Conservation (phyloP, 2,329 filamentous ascomycete genomes). For the Celoporthe dispersa region DNA sequence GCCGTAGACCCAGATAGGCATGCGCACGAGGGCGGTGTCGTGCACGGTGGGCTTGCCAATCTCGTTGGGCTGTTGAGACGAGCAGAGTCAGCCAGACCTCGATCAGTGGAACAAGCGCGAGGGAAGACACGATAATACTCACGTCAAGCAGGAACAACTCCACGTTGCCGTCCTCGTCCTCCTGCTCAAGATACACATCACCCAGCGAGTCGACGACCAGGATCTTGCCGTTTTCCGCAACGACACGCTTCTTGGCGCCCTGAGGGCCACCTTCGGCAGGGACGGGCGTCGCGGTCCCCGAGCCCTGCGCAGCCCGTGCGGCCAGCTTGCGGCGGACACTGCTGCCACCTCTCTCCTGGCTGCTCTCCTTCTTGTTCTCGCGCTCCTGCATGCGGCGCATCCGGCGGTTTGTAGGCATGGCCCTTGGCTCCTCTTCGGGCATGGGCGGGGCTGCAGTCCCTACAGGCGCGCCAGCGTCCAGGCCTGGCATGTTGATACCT, state of each 20-base stretch:
- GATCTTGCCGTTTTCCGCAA: slow-evolving; percentile 94
- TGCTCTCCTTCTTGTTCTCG: slow-evolving; percentile 73
- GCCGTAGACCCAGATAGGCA: slow-evolving; percentile 75
- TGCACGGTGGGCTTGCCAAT: slow-evolving; percentile 75
- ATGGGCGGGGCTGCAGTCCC: slow-evolving; percentile 43
- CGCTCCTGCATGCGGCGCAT: slow-evolving; percentile 89
- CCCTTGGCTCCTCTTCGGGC: slow-evolving; percentile 55
- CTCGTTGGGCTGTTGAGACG: slow-evolving; percentile 67
- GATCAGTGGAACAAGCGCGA: background rate
- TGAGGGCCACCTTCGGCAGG: slow-evolving; percentile 63
- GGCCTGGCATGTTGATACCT: slow-evolving; percentile 63
- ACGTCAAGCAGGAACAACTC: slow-evolving; percentile 89
- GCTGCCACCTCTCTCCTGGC: slow-evolving; percentile 53
- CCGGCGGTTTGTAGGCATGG: slow-evolving; percentile 70
- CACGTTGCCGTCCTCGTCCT: slow-evolving; percentile 82
- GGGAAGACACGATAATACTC: slow-evolving; percentile 45
- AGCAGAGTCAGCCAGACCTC: slow-evolving; percentile 22
- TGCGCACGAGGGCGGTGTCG: slow-evolving; percentile 80
- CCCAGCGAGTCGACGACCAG: slow-evolving; percentile 90
- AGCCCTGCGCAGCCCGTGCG: slow-evolving; percentile 42
- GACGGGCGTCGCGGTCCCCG: slow-evolving; percentile 58
- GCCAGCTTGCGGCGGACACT: slow-evolving; percentile 41
- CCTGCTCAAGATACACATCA: slow-evolving; percentile 93
- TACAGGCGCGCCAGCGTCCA: slow-evolving; percentile 50
- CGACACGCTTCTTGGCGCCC: slow-evolving; percentile 82